phyloP scores from a whole-genome alignment of 495 filamentous ascomycete genomes.

The Penicillium ochrochloron region DNA sequence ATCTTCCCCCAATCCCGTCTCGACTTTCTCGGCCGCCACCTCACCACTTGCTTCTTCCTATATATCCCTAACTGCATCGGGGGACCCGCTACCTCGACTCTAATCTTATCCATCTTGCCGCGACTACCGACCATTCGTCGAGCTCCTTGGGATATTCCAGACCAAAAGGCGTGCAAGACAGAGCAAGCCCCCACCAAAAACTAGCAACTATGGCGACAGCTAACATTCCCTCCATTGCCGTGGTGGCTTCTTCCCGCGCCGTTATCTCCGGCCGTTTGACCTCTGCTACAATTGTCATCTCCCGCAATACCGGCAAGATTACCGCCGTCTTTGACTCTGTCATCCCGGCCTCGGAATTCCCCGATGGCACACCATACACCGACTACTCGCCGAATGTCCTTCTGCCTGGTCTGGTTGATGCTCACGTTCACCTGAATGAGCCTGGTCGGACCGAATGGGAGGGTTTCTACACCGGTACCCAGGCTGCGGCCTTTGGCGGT shows the following conservation, averaged over 20 bases:
- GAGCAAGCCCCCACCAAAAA: conserved; percentile 16
- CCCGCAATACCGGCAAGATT: conserved; percentile 81
- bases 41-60: not conserved
- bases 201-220: conserved; percentile 36
- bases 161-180: conserved; percentile 13
- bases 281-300: conserved; percentile 79
- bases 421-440: conserved; percentile 97
- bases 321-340: conserved; percentile 73
- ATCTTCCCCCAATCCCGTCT: conserved; percentile 15
- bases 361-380: conserved; percentile 69
- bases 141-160: conserved; percentile 3
- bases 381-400: conserved; percentile 88
- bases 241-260: conserved; percentile 82
- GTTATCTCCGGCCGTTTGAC: conserved; percentile 71
- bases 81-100: not conserved
- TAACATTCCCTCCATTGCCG: conserved; percentile 57
- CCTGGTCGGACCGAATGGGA: conserved; percentile 98
- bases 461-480: conserved; percentile 91
- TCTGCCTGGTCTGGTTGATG: conserved; percentile 92
- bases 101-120: conserved; percentile 4
- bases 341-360: conserved; percentile 73
- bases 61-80: conserved; percentile 7
- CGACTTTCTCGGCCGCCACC: conserved; percentile 2
- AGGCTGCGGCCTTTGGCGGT: conserved; percentile 92
- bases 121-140: conserved; percentile 11